These are phyloP conservation scores for Pelargonium hybrid DNA, from an alignment of 441 rosid species.

Conservation along the genomic window DNA sequence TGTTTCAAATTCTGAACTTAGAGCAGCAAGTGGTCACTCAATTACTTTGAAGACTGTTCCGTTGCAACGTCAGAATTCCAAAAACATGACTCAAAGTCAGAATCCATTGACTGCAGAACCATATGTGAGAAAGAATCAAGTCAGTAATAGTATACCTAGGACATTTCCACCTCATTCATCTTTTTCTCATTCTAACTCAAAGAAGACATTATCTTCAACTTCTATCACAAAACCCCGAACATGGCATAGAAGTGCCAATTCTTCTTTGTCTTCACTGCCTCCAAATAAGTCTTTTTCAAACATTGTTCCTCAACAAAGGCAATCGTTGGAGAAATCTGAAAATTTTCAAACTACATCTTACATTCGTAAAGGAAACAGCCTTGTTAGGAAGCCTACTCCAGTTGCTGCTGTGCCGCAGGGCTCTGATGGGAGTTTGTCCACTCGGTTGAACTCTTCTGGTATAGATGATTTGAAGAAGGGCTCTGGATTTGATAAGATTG, in stretches of 20 bases:
- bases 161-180: neutral
- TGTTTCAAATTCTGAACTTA: neutral
- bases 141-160: neutral
- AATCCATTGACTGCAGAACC: neutral
- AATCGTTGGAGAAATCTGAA: conserved; percentile 26
- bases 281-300: conserved; percentile 34
- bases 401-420: conserved; percentile 34
- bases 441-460: conserved; percentile 32
- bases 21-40: conserved; percentile 1
- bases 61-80: neutral
- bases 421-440: conserved; percentile 32
- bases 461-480: conserved; percentile 32
- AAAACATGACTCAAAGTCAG: neutral
- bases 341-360: conserved; percentile 40
- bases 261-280: conserved; percentile 26
- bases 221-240: conserved; percentile 17
- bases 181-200: neutral
- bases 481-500: conserved; percentile 24
- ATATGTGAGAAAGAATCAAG: neutral
- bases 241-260: conserved; percentile 53
- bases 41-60: conserved; percentile 1
- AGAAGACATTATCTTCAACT: conserved; percentile 1
- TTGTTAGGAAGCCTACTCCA: conserved; percentile 55
- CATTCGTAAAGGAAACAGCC: conserved; percentile 88
- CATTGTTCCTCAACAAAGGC: conserved; percentile 33